Base-by-base conservation (phyloP, 1,139 yeast genomes). In the Yarrowia galli region DNA sequence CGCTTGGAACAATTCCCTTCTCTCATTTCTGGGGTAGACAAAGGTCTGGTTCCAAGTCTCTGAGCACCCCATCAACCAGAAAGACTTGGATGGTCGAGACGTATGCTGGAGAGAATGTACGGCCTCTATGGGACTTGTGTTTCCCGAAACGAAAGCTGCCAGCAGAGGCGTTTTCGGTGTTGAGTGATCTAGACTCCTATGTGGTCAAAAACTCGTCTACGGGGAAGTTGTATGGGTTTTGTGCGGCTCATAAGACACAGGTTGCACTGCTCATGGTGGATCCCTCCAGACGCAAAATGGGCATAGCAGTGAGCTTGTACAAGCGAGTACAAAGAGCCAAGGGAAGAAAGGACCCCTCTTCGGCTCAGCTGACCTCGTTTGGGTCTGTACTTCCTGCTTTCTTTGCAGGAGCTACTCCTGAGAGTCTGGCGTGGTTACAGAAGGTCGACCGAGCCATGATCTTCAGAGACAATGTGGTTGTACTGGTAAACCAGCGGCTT, bases 1-100 rank as follows among this genome's bases (percentile, higher is more conserved):
- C 90, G 0, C 83, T 80, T 67, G 91, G 91, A 0, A 79, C 83
- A 64, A 83, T 87, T 49, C 90, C 90, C 0, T 89, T 89, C 1
- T 74, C 65, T 72, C 78, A 77, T 9, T 69, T 74, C 42, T 69
- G 79, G 76, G 74, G 75, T 10, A 36, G 60, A 36, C 60, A 53
- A 71, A 67, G 79, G 72, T 46, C 61, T 2, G 46, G 61, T 13
- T 40, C 46, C 13, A 38, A 40, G 20, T 54, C 61, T 1, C 23
- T 54, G 7, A 54, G 61, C n/a, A 54, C 48, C 16, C 36, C 48
- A 1, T 54, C 61, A 7, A 23, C 61, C 23, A 23, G 61, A 18
- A 54, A 54, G n/a, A 54, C 61, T 7, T 54, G 61, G 61, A 54
- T 54, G 61, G 61, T 54, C 10, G 61, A 54, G 4, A 54, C 48